Evolutionary conservation across 2,329 filamentous ascomycete species (phyloP).

Genomic region (Colletotrichum sp.): DNA sequence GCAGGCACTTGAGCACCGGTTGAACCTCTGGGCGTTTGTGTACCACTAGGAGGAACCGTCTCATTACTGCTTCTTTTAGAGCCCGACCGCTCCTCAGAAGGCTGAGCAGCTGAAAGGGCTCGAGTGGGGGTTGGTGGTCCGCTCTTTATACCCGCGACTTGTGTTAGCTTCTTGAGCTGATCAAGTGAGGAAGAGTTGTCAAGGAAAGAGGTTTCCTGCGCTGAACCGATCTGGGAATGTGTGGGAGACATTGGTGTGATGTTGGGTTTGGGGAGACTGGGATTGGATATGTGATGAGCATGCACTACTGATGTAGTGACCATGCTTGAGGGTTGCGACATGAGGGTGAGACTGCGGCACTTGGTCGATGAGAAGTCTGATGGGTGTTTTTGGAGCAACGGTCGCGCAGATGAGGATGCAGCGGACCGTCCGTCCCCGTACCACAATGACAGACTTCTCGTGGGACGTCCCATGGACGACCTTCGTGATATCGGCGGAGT

Average conservation of each 20-base stretch:
- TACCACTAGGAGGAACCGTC: slow-evolving; percentile 53
- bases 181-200: slow-evolving; percentile 68
- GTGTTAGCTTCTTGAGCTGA: slow-evolving; percentile 88
- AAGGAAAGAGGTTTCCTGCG: slow-evolving; percentile 41
- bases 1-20: slow-evolving; percentile 68
- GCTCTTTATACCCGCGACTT: slow-evolving; percentile 82
- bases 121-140: slow-evolving; percentile 89
- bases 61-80: slow-evolving; percentile 41
- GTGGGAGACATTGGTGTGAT: slow-evolving; percentile 59
- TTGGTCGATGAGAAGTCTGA: slow-evolving; percentile 48
- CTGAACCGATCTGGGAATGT: slow-evolving; percentile 41
- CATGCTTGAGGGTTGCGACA: slow-evolving; percentile 68
- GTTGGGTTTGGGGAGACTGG: slow-evolving; percentile 53
- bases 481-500: slow-evolving; percentile 25
- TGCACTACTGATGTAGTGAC: slow-evolving; percentile 68
- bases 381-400: slow-evolving; percentile 45
- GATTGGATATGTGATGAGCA: slow-evolving; percentile 74
- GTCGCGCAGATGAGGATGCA: slow-evolving; percentile 36
- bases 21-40: slow-evolving; percentile 55
- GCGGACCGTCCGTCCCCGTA: slow-evolving; percentile 35
- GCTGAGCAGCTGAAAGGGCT: slow-evolving; percentile 73
- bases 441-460: slow-evolving; percentile 32
- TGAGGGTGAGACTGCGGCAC: slow-evolving; percentile 48
- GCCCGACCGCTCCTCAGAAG: slow-evolving; percentile 49
- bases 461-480: slow-evolving; percentile 21